Evolutionary conservation across 78 protist species (phyloP), one percentile per base, ranked within the genome.

Genomic region (Monosiga brevicollis): DNA sequence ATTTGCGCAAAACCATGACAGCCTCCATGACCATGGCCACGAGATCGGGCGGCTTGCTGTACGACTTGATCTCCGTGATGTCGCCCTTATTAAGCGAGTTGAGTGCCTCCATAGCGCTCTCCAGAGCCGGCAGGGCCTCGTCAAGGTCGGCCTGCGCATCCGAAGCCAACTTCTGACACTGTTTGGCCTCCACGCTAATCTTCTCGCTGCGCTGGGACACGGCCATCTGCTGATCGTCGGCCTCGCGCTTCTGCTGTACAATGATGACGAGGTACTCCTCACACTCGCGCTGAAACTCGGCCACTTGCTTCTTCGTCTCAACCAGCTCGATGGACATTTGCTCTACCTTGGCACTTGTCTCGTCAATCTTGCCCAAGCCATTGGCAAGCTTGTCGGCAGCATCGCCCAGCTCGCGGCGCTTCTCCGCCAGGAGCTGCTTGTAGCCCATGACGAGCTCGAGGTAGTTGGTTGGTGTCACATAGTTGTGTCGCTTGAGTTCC

Each of bases 91-190:
- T 79, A 24, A 95, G 83, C 23, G 73, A 15, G 25, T 87, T 42
- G 11, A 95, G 86, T 34, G 95, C 91, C 70, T 89, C 76, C 76
- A 54, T 26, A 9, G 97, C 97, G 32, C 29, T 40, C 40, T 86
- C 87, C 3, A 95, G 85, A 0, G 83, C 91, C 6, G 97, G 97
- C 38, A 90, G 10, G 24, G 92, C 95, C 77, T 42, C 36, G 42
- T 91, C 93, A 15, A 94, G 80, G 20, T 92, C 97, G 0, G 54
- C 76, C 37, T 88, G 83, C 32, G 97, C 95, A 37, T 77, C 87
- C 26, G 42, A 88, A 6, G 86, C 87, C 1, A 79, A 42, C 39
- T 0, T 42, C 80, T 78, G 26, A 42, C 79, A 78, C 78, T 84
- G 81, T 26, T 38, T 80, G 85, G 89, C 92, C 80, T 93, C 94